A percentile compares a stretch with the other conserved stretches of the same genome.
Conservation (phyloP, 495 filamentous ascomycete species). For the Penicillium maclennaniae region DNA sequence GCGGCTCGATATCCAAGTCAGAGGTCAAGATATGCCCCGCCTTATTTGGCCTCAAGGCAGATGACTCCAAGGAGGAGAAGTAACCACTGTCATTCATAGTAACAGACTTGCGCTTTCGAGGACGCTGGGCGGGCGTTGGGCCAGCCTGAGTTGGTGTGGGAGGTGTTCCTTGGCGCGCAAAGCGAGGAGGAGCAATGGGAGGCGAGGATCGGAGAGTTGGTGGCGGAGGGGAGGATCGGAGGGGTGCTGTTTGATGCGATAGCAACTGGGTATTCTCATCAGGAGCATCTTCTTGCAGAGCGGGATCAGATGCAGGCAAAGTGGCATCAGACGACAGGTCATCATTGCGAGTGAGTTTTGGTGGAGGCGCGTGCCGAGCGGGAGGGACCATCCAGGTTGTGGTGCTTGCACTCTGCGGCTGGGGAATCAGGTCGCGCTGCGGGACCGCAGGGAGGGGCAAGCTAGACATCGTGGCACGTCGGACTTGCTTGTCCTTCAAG, state of each 20-base stretch:
- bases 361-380: conserved; percentile 17
- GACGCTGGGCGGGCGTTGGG: conserved; percentile 51
- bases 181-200: conserved; percentile 63
- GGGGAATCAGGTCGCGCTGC: conserved; percentile 29
- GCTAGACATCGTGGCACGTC: conserved; percentile 51
- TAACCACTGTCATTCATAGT: conserved; percentile 93
- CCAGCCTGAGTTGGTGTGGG: conserved; percentile 60
- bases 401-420: conserved; percentile 29
- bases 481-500: conserved; percentile 73
- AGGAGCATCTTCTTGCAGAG: conserved; percentile 59
- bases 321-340: conserved; percentile 95
- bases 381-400: conserved; percentile 42
- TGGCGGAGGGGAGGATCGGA: conserved; percentile 57
- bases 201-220: conserved; percentile 83
- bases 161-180: conserved; percentile 67
- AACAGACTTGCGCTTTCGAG: conserved; percentile 68
- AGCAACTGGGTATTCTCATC: conserved; percentile 41
- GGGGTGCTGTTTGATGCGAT: conserved; percentile 29
- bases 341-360: conserved; percentile 27
- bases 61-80: conserved; percentile 96
- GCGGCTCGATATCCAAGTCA: conserved; percentile 66
- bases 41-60: conserved; percentile 69
- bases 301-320: conserved; percentile 78
- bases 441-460: conserved; percentile 38
- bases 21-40: conserved; percentile 60